Evolutionary conservation across 495 filamentous ascomycete species (phyloP), one percentile per base, ranked within the genome.

Genomic region (Podospora tetraspora): DNA sequence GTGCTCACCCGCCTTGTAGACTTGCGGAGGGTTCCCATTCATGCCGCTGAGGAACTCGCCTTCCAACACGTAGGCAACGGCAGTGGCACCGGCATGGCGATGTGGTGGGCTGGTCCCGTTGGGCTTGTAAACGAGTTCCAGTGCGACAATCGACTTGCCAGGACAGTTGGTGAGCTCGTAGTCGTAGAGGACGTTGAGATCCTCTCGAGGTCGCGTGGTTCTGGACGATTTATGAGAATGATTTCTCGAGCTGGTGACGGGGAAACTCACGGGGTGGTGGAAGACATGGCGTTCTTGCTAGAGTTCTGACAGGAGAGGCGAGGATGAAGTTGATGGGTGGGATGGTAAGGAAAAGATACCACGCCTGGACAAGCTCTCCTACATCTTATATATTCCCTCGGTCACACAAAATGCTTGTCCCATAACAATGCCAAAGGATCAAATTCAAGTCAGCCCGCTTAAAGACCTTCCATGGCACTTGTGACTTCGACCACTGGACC

Each of bases 181-280:
- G 61, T 70, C 69, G 69, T 70, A 70, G 12, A 70, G 69, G n/a
- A 67, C 37, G 1, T 67, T 67, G 64, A 70, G 32, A 3, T 16
- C 22, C n/a, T 70, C 69, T 4, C 65, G 24, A 2, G 65, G 65
- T n/a, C 65, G 30, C 22, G 65, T 4, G n/a, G 11, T 43, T 13
- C 64, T 66, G 61, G 29, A 32, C 3, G 25, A 8, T 29, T n/a
- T 16, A 22, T 62, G 13, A 62, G 61, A n/a, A 52, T 8, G 19
- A 52, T 19, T n/a, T 2, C 16, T n/a, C 16, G 6, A 8, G 0
- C 1, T 1, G 5, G 1, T 19, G 37, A n/a, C 4, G 43, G 43
- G 43, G 7, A 52, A n/a, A n/a, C 43, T 52, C 7, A 52, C 43
- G 16, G 16, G 1, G 19, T 7, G 16, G 19, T 8, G 19, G 43